Percentiles rank a stretch among this genome's conserved stretches.
Conservation (phyloP, 2,329 filamentous ascomycete species). For the Venturia effusa region DNA sequence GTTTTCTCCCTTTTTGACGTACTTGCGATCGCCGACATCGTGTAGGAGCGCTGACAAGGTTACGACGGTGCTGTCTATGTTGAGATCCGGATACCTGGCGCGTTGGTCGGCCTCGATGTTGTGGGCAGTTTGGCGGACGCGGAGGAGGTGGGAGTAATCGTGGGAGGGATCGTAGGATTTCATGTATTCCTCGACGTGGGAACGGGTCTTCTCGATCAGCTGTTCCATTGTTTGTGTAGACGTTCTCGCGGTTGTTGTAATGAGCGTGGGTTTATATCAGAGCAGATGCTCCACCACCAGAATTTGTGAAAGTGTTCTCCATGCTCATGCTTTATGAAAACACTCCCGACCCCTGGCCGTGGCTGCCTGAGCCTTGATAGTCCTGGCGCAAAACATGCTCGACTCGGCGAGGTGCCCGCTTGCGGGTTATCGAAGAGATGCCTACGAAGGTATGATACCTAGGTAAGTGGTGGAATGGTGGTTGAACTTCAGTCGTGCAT, state of each 20-base stretch:
- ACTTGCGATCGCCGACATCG: constrained; percentile 83
- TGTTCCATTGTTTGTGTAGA: not conserved
- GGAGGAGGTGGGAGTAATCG: constrained; percentile 74
- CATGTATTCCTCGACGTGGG: constrained; percentile 47
- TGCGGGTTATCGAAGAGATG: not conserved
- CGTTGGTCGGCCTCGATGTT: constrained; percentile 47
- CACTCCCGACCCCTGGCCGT: not conserved
- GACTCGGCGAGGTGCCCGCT: not conserved
- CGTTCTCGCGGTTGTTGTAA: not conserved
- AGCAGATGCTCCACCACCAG: not conserved
- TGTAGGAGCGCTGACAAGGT: constrained; percentile 68
- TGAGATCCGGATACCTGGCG: constrained; percentile 20
- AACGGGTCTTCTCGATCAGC: not conserved
- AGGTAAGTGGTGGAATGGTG: not conserved
- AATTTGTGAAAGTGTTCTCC: not conserved
- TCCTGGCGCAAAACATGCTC: not conserved
- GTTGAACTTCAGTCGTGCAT: not conserved
- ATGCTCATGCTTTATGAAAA: not conserved
- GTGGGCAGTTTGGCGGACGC: constrained; percentile 64
- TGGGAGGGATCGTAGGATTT: constrained; percentile 73
- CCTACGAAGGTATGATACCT: no score
- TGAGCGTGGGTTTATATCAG: not conserved
- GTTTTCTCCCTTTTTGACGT: constrained; percentile 36
- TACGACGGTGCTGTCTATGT: constrained; percentile 46
- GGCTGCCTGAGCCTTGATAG: not conserved